Conservation (phyloP, 371 early-diverging fungal genomes). For the Rhizomucor pusillus region DNA sequence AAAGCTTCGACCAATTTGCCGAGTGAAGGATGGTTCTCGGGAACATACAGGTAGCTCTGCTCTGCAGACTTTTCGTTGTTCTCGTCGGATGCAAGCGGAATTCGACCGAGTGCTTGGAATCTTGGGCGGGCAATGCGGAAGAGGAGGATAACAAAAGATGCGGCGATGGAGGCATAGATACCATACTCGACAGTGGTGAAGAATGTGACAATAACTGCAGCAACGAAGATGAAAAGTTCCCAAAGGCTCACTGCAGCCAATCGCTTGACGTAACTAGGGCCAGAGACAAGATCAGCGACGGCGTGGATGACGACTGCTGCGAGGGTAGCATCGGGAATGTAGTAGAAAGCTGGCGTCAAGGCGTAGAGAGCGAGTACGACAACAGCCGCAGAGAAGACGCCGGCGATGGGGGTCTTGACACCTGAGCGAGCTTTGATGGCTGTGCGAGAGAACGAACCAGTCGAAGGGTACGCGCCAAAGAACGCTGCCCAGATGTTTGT, state of each 20-base stretch:
- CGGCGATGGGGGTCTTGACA: conserved; percentile 80
- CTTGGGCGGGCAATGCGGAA: conserved; percentile 72
- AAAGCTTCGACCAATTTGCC: conserved; percentile 32
- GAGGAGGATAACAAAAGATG: conserved; percentile 64
- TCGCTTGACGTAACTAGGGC: conserved; percentile 30
- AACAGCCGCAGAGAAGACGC: conserved; percentile 69
- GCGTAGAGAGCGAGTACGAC: conserved; percentile 79
- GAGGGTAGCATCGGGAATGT: conserved; percentile 76
- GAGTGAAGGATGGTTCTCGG: conserved; percentile 37
- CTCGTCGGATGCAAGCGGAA: conserved; percentile 20
- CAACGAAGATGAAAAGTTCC: conserved; percentile 49
- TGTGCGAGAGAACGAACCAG: conserved; percentile 50
- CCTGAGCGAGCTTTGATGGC: conserved; percentile 81
- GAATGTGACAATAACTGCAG: conserved; percentile 61
- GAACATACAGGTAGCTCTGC: conserved; percentile 39
- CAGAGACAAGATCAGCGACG: conserved; percentile 57
- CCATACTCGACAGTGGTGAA: conserved; percentile 72
- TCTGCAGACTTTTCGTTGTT: conserved; percentile 9
- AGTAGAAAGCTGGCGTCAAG: conserved; percentile 82
- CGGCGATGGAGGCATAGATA: conserved; percentile 63
- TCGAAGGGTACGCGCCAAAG: conserved; percentile 65
- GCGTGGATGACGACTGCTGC: conserved; percentile 80
- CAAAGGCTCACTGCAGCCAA: conserved; percentile 48
- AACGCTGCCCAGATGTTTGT: conserved; percentile 80
- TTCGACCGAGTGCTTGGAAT: conserved; percentile 41